These are phyloP conservation scores for Globisporangium cylindrosporum DNA, from an alignment of 352 stramenopile genomes.

Conservation along the genomic window DNA sequence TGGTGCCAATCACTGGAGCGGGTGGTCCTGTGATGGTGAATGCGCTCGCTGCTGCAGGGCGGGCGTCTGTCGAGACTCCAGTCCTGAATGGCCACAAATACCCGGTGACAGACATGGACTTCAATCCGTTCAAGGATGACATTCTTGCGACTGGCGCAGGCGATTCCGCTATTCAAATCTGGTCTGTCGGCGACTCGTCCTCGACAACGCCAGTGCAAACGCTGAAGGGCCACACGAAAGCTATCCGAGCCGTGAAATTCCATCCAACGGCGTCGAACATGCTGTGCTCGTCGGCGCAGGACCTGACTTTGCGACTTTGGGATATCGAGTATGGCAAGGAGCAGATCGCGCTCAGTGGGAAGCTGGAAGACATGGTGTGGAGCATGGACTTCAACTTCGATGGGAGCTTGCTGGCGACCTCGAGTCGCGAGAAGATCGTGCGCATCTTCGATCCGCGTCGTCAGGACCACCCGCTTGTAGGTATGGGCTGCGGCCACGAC, in stretches of 20 bases:
- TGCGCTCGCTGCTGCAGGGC: slow-evolving; percentile 36
- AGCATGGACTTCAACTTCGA: slow-evolving; percentile 72
- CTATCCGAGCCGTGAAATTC: slow-evolving; percentile 58
- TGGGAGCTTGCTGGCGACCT: slow-evolving; percentile 57
- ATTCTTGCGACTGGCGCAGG: slow-evolving; percentile 58
- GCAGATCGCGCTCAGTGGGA: slow-evolving; percentile 36
- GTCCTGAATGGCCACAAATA: slow-evolving; percentile 71
- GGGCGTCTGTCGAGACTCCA: slow-evolving; percentile 31
- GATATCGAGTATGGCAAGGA: slow-evolving; percentile 57
- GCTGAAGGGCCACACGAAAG: slow-evolving; percentile 51
- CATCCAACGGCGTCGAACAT: slow-evolving; percentile 62
- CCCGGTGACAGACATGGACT: slow-evolving; percentile 59
- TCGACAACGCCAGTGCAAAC: slow-evolving; percentile 18
- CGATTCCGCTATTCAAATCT: slow-evolving; percentile 63
- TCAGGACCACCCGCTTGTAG: slow-evolving; percentile 40
- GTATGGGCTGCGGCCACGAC: slow-evolving; percentile 71
- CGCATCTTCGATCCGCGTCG: slow-evolving; percentile 70
- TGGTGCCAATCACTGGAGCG: slow-evolving; percentile 45
- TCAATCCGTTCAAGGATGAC: slow-evolving; percentile 51
- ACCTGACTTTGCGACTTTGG: slow-evolving; percentile 74
- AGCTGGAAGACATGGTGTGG: slow-evolving; percentile 75
- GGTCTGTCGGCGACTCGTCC: slow-evolving; percentile 32
- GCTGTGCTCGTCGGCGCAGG: slow-evolving; percentile 52
- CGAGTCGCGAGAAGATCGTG: slow-evolving; percentile 68
- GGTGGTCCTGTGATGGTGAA: slow-evolving; percentile 69